Evolutionary conservation across 2,329 filamentous ascomycete species (phyloP), one percentile per base, ranked within the genome.

Genomic region (Metarhizium sp.): DNA sequence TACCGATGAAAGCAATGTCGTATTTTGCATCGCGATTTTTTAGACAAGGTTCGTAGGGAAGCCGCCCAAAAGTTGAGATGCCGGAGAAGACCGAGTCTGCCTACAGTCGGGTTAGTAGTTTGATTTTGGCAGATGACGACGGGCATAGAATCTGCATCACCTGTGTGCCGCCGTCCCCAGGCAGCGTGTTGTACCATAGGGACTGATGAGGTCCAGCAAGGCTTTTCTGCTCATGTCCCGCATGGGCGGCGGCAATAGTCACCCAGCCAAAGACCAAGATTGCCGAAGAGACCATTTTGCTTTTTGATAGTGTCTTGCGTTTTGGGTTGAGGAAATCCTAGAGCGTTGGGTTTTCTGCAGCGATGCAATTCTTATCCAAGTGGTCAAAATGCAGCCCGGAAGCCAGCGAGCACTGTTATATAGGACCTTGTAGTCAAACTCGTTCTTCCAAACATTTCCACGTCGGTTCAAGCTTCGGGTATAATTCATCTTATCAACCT

Each of bases 71-170:
- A 7, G 90, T 95, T 1, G 87, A 88, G 65, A 95, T 94, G 32
- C 90, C 90, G 1, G 88, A 92, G 72, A 94, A 95, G 56, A 94
- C 88, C 0, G 88, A 91, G 69, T 95, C 89, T 57, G 89, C 89
- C 86, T 92, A 1, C 4, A 50, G 7, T 10, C 6, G 8, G 5
- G 46, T 30, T 30, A 30, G 8, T 16, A 25, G n/a, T 25, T 49
- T 25, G 6, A 10, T n/a, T 6, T 32, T 30, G 13, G 6, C n/a
- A 7, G n/a, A 45, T 16, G n/a, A 4, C 16, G 2, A 16, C 1
- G 42, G 6, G 8, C n/a, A 16, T 45, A 4, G 42, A 18, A 16
- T 7, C n/a, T 7, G 38, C 59, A 73, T 51, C 64, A 88, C 87
- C 78, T 94, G 88, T 43, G 84, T 94, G 55, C 89, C 90, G 30